These are phyloP conservation scores for Chenopodium album DNA, from an alignment of 148 eudicot species.

Conservation along the genomic window DNA sequence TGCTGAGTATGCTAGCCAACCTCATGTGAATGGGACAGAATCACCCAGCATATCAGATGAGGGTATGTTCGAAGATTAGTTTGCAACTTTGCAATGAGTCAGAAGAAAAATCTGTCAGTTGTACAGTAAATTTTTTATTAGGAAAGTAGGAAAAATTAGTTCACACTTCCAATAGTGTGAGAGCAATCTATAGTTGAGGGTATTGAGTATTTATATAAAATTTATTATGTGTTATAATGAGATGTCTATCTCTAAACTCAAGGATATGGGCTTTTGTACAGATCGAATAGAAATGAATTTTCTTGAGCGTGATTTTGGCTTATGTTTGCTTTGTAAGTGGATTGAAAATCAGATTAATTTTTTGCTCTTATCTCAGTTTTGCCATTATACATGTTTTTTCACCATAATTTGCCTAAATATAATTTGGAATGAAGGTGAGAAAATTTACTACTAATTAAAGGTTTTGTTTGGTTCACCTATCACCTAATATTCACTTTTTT, in stretches of 20 bases:
- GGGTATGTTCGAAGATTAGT: constrained; percentile 74
- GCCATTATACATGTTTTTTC: neutral
- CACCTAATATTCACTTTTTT: too few relatives aligned
- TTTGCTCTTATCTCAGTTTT: neutral
- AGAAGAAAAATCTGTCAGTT: neutral
- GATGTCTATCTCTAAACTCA: neutral
- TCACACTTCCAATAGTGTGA: neutral
- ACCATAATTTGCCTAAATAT: neutral
- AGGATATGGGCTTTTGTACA: constrained; percentile 6
- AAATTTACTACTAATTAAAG: too few relatives aligned
- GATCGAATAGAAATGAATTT: neutral
- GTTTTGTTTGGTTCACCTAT: too few relatives aligned
- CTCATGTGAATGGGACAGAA: constrained; percentile 75
- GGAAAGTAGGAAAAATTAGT: neutral
- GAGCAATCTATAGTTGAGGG: neutral
- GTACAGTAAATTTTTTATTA: constrained; percentile 23
- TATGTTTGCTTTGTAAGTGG: neutral
- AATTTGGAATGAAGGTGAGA: too few relatives aligned
- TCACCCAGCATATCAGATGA: constrained; percentile 62
- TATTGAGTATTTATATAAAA: neutral
- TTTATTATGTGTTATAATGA: neutral
- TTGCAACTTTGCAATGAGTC: neutral
- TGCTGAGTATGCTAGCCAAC: constrained; percentile 36
- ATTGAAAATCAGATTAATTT: neutral
- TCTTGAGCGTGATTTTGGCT: neutral